A percentile compares a stretch with the other conserved stretches of the same genome.
Conservation (phyloP, 2,329 filamentous ascomycete species). For the Pestalotiopsis sp. region DNA sequence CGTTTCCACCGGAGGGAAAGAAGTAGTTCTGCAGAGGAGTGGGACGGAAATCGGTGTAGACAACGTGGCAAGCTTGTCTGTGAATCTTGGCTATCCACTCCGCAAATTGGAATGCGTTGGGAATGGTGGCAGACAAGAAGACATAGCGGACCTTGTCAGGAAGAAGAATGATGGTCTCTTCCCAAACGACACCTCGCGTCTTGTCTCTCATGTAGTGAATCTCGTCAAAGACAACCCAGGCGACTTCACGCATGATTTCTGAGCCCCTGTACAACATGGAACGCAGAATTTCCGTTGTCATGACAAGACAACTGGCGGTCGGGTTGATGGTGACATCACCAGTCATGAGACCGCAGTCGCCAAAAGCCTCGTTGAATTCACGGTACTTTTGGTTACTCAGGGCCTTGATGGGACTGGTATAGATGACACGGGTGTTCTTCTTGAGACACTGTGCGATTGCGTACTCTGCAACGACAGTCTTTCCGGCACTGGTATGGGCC, state of each 20-base stretch:
- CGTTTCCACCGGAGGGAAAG: constrained; percentile 89
- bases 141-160: constrained; percentile 99
- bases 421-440: constrained; percentile 97
- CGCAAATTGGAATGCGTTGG: constrained; percentile 98
- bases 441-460: constrained; percentile 96
- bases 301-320: constrained; percentile 94
- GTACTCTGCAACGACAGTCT: constrained; percentile 98
- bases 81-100: constrained; percentile 99
- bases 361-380: constrained; percentile 94
- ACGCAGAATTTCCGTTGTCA: constrained; percentile 98
- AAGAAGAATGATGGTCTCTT: constrained; percentile 96
- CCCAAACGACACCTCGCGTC: constrained; percentile 94
- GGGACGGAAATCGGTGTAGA: constrained; percentile 97
- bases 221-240: constrained; percentile 98
- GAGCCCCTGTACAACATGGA: constrained; percentile 98
- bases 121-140: constrained; percentile 96
- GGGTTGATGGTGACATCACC: constrained; percentile 99
- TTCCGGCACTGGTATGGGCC: constrained; percentile 95
- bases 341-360: constrained; percentile 97
- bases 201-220: constrained; percentile 99
- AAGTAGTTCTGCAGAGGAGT: constrained; percentile 98
- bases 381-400: constrained; percentile 98
- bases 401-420: constrained; percentile 98
- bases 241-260: constrained; percentile 99
- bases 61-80: constrained; percentile 95